These are phyloP conservation scores for Grigorovia jiainica DNA, from an alignment of 805 yeast genomes.

Conservation along the genomic window DNA sequence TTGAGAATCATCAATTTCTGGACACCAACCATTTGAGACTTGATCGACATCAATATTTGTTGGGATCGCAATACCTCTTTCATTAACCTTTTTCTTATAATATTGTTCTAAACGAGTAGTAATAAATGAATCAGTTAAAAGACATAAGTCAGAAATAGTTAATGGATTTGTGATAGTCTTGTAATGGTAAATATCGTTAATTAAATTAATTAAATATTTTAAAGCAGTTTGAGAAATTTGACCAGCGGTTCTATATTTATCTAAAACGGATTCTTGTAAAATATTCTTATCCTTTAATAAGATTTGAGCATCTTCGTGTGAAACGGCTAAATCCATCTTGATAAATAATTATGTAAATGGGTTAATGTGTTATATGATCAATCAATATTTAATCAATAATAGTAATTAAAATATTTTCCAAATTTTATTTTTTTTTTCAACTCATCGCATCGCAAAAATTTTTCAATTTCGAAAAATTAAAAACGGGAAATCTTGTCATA, in stretches of 20 bases:
- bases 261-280: constrained; percentile 50
- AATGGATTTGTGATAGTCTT: constrained; percentile 33
- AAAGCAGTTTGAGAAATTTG: constrained; percentile 80
- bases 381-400: constrained; percentile 2
- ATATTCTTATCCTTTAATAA: constrained; percentile 65
- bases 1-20: constrained; percentile 61
- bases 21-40: constrained; percentile 69
- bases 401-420: too few relatives aligned
- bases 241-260: constrained; percentile 84
- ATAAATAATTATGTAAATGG: background rate
- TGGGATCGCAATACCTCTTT: constrained; percentile 92
- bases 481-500: constrained; percentile 1
- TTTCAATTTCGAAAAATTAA: background rate
- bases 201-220: constrained; percentile 51
- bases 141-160: constrained; percentile 62
- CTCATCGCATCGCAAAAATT: constrained; percentile 12
- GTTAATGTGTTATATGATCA: background rate
- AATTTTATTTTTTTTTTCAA: constrained; percentile 3
- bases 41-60: constrained; percentile 80
- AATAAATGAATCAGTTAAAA: constrained; percentile 71
- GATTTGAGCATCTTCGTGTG: constrained; percentile 63
- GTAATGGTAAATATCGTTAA: constrained; percentile 64
- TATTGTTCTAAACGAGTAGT: constrained; percentile 47
- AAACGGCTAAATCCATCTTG: constrained; percentile 66
- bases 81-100: constrained; percentile 57